Evolutionary conservation across 345 rosid species (phyloP), one percentile per base, ranked within the genome.

Genomic region (Eucalyptus globulus): DNA sequence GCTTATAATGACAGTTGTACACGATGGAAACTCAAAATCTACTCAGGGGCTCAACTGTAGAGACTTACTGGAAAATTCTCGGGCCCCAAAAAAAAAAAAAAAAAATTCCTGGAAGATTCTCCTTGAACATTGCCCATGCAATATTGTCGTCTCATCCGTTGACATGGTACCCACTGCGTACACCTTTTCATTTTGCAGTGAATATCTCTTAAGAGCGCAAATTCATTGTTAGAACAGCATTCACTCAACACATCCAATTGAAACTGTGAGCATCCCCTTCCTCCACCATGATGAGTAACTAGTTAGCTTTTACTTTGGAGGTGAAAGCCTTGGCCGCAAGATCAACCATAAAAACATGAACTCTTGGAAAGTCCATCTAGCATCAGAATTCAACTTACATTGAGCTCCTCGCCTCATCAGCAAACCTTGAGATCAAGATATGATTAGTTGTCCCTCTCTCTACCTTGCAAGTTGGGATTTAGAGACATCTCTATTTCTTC

Each of bases 401-500:
- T n/a, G 60, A 31, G 54, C 37, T 50, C 56, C 19, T 13, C 4
- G 11, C n/a, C 87, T 10, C 54, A 86, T 47, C 44, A 26, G 43
- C 65, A 14, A 86, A 31, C 65, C 56, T 4, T 4, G 24, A 87
- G 34, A 24, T 60, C 51, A 4, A 62, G 49, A 60, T 27, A 87
- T 27, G 80, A 87, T 87, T 21, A 87, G 45, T 2, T 43, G 51
- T 89, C 88, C 15, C 67, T 76, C 45, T 87, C 93, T 50, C 90
- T 87, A 37, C 27, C 56, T 37, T 37, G 58, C n/a, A 89, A 29
- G 37, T 89, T 92, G 87, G 93, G 91, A 89, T 92, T 94, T 10
- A 95, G 89, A 47, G 97, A 96, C 92, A 93, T 88, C 91, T 97
- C 98, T 62, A 96, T 97, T 92, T 96, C 98, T 89, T 96, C 96